A percentile compares a stretch with the other conserved stretches of the same genome.
These are phyloP conservation scores for Scutellaria galericulata DNA, from an alignment of 257 asterid genomes.

Conservation along the genomic window DNA sequence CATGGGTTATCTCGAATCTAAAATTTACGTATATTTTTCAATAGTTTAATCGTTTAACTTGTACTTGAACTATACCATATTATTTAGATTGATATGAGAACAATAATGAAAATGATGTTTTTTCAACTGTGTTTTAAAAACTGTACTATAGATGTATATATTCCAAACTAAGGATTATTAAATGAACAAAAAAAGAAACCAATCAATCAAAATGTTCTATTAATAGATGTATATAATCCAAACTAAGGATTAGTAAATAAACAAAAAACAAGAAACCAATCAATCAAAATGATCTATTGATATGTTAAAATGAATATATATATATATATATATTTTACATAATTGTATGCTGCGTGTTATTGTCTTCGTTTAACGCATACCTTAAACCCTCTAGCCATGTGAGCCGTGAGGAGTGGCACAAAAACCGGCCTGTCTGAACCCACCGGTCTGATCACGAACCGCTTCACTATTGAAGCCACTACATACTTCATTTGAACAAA, in stretches of 20 bases:
- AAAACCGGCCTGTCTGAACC: slow-evolving; percentile 45
- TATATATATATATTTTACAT: not conserved
- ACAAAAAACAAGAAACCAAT: too few species aligned
- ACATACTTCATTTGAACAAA: slow-evolving; percentile 71
- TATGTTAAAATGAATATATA: not conserved
- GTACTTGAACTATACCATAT: too few species aligned
- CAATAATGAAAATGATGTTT: not conserved
- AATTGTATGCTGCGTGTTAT: not conserved
- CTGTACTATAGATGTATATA: not conserved
- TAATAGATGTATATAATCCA: not conserved
- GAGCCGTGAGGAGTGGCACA: slow-evolving; percentile 79
- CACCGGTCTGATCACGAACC: slow-evolving; percentile 54
- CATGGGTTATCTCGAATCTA: not conserved
- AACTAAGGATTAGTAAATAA: too few species aligned
- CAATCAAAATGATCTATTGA: too few species aligned
- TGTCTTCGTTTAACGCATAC: slow-evolving; percentile 50
- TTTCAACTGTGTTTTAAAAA: not conserved
- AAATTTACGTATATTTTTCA: too few species aligned
- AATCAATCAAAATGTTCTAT: not conserved
- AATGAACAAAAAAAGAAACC: not conserved
- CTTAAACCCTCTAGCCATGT: slow-evolving; percentile 73
- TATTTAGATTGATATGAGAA: too few species aligned
- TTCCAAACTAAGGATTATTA: not conserved
- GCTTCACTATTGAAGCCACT: slow-evolving; percentile 53
- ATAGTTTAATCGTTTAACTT: too few species aligned